Percentiles rank a stretch among this genome's conserved stretches.
These are phyloP conservation scores for Talaromyces amestolkiae DNA, from an alignment of 2,329 filamentous ascomycete species.

Conservation along the genomic window DNA sequence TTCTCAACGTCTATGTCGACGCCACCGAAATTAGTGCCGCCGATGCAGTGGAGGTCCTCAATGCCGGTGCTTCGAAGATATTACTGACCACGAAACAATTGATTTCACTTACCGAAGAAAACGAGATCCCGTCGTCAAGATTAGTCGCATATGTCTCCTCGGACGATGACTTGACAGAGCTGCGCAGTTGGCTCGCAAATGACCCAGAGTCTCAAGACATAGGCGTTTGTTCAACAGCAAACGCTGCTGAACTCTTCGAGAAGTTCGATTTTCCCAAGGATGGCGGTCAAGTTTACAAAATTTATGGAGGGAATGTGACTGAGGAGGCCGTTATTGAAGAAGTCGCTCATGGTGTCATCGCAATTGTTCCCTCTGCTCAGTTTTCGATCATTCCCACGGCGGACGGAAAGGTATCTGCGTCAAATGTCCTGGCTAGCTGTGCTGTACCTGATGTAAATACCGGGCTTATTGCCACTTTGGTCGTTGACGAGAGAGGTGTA, in stretches of 20 bases:
- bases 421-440: slow-evolving; percentile 68
- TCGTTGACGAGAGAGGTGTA: slow-evolving; percentile 81
- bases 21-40: slow-evolving; percentile 67
- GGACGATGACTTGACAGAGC: slow-evolving; percentile 36
- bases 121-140: slow-evolving; percentile 54
- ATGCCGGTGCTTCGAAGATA: slow-evolving; percentile 79
- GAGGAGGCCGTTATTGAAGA: slow-evolving; percentile 51
- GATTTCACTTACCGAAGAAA: slow-evolving; percentile 50
- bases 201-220: slow-evolving; percentile 37
- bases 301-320: slow-evolving; percentile 37
- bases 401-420: slow-evolving; percentile 61
- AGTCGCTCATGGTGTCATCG: slow-evolving; percentile 56
- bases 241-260: slow-evolving; percentile 40
- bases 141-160: slow-evolving; percentile 55
- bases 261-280: slow-evolving; percentile 39
- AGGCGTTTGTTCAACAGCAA: slow-evolving; percentile 34
- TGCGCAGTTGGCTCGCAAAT: slow-evolving; percentile 42
- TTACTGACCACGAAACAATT: slow-evolving; percentile 75
- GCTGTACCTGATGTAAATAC: slow-evolving; percentile 81
- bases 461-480: slow-evolving; percentile 81
- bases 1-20: slow-evolving; percentile 69
- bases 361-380: slow-evolving; percentile 68
- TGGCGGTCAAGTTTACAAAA: slow-evolving; percentile 42
- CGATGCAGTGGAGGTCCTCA: slow-evolving; percentile 75
- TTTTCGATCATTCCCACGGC: slow-evolving; percentile 67